Conservation (phyloP, 345 rosid species). For the Gossypium stocksii region DNA sequence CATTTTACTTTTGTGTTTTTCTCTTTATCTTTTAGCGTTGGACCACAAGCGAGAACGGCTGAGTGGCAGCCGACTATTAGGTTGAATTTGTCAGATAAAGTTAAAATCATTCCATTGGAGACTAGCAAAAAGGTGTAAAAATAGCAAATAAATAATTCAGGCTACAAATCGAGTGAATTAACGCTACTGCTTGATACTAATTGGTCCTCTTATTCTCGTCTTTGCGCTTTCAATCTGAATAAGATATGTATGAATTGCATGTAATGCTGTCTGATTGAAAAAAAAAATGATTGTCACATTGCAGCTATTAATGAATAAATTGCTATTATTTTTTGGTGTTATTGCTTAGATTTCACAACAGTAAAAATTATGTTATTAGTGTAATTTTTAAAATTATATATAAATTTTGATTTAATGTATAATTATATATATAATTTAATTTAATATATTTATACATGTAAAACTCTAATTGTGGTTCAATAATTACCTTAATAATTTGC, state of each 20-base stretch:
- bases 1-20: slow-evolving; percentile 4
- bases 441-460: too few relatives aligned
- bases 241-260: not conserved
- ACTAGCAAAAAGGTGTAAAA: not conserved
- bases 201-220: not conserved
- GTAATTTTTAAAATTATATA: too few relatives aligned
- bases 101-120: not conserved
- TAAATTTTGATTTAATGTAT: too few relatives aligned
- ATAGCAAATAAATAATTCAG: not conserved
- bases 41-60: not conserved
- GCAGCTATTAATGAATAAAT: not conserved
- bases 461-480: too few relatives aligned
- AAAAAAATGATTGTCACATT: not conserved
- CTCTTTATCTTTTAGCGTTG: not conserved
- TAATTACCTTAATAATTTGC: too few relatives aligned
- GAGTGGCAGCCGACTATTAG: not conserved
- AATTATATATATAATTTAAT: too few relatives aligned
- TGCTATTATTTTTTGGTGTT: not conserved
- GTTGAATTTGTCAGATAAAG: not conserved
- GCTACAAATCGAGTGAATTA: not conserved
- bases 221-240: not conserved
- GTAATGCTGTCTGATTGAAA: not conserved
- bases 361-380: rapidly evolving
- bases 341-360: not conserved
- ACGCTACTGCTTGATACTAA: not conserved